Conservation (phyloP, 75 land plant genomes). For the Selaginella moellendorffii region DNA sequence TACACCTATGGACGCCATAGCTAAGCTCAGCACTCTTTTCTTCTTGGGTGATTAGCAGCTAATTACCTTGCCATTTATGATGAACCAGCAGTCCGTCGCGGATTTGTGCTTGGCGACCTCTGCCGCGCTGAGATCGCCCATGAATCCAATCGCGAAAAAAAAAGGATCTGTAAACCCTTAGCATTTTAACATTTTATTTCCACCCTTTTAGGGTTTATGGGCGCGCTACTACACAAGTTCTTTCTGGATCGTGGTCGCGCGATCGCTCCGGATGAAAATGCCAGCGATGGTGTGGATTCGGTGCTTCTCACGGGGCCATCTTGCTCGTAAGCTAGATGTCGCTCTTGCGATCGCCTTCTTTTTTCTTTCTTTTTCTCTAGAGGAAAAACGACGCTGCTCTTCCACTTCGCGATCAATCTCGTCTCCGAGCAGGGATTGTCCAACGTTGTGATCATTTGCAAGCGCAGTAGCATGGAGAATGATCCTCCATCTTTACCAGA, state of each 20-base stretch:
- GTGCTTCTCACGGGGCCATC: not conserved
- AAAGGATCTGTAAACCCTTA: not conserved
- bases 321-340: no score
- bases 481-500: slow-evolving; percentile 63
- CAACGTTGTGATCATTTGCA: slow-evolving; percentile 56
- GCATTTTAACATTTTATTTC: no score
- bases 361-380: slow-evolving; percentile 32
- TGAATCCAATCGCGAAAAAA: not conserved
- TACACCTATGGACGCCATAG: no score
- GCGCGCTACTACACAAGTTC: not conserved
- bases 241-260: not conserved
- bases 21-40: no score
- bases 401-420: slow-evolving; percentile 59
- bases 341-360: no score
- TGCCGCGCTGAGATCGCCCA: not conserved
- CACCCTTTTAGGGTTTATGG: not conserved
- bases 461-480: slow-evolving; percentile 35
- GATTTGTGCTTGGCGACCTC: slow-evolving; percentile 23
- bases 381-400: slow-evolving; percentile 74
- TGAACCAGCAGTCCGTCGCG: slow-evolving; percentile 30
- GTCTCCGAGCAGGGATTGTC: slow-evolving; percentile 14
- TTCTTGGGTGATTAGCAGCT: no score
- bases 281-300: no score
- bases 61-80: slow-evolving; percentile 29
- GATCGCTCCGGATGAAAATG: no score